These are phyloP conservation scores for Emergomyces africanus DNA, from an alignment of 2,329 filamentous ascomycete species.

Conservation along the genomic window DNA sequence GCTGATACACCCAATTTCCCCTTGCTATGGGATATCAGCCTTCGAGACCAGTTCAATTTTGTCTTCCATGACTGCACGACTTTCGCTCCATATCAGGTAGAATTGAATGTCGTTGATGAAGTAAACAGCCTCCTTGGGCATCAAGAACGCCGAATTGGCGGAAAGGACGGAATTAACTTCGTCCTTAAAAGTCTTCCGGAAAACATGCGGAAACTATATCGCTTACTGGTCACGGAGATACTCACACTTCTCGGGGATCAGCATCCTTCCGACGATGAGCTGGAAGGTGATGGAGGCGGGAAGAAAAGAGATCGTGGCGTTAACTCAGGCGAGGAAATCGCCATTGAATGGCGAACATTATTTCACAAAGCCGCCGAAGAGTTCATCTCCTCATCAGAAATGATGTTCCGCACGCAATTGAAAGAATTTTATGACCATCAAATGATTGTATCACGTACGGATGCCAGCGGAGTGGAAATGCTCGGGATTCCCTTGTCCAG, in stretches of 20 bases:
- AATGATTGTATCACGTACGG: conserved; percentile 84
- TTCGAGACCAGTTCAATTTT: conserved; percentile 74
- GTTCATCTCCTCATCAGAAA: conserved; percentile 93
- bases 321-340: conserved; percentile 34
- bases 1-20: conserved; percentile 81
- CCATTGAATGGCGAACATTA: conserved; percentile 78
- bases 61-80: conserved; percentile 92
- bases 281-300: conserved; percentile 20
- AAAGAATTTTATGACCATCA: conserved; percentile 99
- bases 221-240: conserved; percentile 72
- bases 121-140: conserved; percentile 79
- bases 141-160: conserved; percentile 65
- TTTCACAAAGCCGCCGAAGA: conserved; percentile 95
- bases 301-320: conserved; percentile 13
- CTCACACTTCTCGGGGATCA: conserved; percentile 52
- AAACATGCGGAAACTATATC: conserved; percentile 80
- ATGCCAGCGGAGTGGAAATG: conserved; percentile 71
- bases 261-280: conserved; percentile 40
- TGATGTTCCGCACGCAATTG: conserved; percentile 83
- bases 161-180: conserved; percentile 82
- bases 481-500: conserved; percentile 73
- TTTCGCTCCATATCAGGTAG: conserved; percentile 59
- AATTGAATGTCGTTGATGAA: conserved; percentile 77
- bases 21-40: conserved; percentile 75
- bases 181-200: conserved; percentile 83